Percentiles rank a stretch among this genome's conserved stretches.
Conservation (phyloP, 257 asterid species). For the Osmanthus fragrans region DNA sequence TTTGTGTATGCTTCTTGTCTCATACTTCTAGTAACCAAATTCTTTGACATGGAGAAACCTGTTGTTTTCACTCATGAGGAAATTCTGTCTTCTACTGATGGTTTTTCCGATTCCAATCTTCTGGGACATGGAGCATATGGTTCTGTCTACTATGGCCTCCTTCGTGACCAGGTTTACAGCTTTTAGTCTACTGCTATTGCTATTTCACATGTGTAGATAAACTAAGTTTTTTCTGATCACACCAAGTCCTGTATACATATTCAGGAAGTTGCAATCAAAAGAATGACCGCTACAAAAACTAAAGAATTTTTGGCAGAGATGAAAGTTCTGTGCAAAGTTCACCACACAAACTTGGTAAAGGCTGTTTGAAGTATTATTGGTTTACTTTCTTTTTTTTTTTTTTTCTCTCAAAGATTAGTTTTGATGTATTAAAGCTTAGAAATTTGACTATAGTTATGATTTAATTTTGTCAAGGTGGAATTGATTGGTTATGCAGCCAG, state of each 20-base stretch:
- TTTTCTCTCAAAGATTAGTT: constrained; percentile 3
- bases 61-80: constrained; percentile 69
- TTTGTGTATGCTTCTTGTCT: constrained; percentile 13
- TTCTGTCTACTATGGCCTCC: constrained; percentile 79
- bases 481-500: constrained; percentile 89
- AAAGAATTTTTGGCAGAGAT: constrained; percentile 88
- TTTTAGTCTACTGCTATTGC: constrained; percentile 14
- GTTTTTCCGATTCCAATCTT: constrained; percentile 85
- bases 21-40: constrained; percentile 76
- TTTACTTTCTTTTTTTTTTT: background rate
- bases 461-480: constrained; percentile 72
- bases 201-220: background rate
- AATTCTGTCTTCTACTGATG: constrained; percentile 67
- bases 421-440: constrained; percentile 1
- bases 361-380: constrained; percentile 17
- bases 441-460: constrained; percentile 28
- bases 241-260: constrained; percentile 14
- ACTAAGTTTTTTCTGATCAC: constrained; percentile 17
- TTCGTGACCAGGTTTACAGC: constrained; percentile 75
- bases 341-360: constrained; percentile 89
- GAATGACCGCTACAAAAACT: constrained; percentile 84
- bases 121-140: constrained; percentile 95
- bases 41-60: constrained; percentile 91
- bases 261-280: constrained; percentile 93
- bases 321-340: constrained; percentile 97